Evolutionary conservation across 2,329 filamentous ascomycete genomes (phyloP).

Genomic region (Westerdykella sp.): DNA sequence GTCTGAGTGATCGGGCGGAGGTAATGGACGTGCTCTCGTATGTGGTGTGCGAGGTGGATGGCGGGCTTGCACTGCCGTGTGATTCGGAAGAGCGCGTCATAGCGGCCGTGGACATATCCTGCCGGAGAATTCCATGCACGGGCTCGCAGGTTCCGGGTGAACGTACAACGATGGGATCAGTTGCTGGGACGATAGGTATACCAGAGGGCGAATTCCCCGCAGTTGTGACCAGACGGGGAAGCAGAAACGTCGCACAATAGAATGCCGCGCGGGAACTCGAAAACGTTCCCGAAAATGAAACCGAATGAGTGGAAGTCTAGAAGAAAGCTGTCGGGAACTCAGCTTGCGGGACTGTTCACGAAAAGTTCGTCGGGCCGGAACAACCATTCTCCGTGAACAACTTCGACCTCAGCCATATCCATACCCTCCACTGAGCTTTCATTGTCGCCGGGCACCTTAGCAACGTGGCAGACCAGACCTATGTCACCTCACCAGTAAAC

Average conservation of each 20-base stretch:
- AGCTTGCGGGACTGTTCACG: too few species aligned
- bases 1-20: constrained; percentile 50
- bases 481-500: too few species aligned
- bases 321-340: too few species aligned
- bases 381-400: neutral
- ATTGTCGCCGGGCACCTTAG: too few species aligned
- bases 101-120: constrained; percentile 15
- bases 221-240: neutral
- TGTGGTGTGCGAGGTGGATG: constrained; percentile 7
- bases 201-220: neutral
- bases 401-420: too few species aligned
- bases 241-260: constrained; percentile 1
- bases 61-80: constrained; percentile 13
- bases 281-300: neutral
- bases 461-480: too few species aligned
- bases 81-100: constrained; percentile 20
- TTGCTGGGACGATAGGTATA: constrained; percentile 4
- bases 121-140: constrained; percentile 19
- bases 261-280: neutral
- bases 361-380: neutral
- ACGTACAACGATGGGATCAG: constrained; percentile 2
- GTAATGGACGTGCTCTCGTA: constrained; percentile 28
- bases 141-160: neutral
- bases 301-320: too few species aligned
- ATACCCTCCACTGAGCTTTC: too few species aligned